Base-by-base conservation (phyloP, 257 asterid species). In the Solanum verrucosum region DNA sequence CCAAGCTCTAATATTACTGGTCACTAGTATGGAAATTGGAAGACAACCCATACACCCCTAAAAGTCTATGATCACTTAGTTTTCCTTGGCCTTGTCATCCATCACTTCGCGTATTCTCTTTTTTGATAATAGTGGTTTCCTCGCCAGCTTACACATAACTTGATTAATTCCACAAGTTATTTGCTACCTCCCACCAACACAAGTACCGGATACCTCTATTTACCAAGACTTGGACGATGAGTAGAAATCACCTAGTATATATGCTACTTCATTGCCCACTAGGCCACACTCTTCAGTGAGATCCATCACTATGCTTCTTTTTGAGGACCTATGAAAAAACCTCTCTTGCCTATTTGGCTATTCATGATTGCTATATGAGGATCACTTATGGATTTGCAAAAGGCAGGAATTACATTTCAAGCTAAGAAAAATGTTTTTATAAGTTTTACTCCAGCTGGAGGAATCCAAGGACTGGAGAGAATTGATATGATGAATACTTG, bases 1-100 rank as follows among this genome's bases (percentile, higher is more conserved):
- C 40, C 70, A 44, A 70, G 60, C 29, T 65, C 67, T 84, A 81
- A 84, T 9, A 38, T 8, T 37, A 40, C 37, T 84, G 3, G 79
- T 15, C 87, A 38, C 42, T 67, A 38, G 23, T 85, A 85, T 40
- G 83, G 85, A 23, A 67, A 40, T 65, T 88, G 88, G 88, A 88
- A 75, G 90, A 34, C 90, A 86, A 63, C 92, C 84, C 89, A 88
- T 86, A 42, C 60, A 29, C 83, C 87, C 87, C 21, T 37, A n/a
- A 27, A 60, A 83, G 88, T 85, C 86, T 81, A 29, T 81, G 85
- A 88, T 86, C 89, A 88, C 88, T 40, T 74, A 31, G 44, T 35
- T 86, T 87, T 86, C 65, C 31, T 13, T 79, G 82, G 49, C 13
- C 74, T 84, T 59, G 42, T 78, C 87, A 90, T 73, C 49, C 49